These are phyloP conservation scores for Neoscytalidium dimidiatum DNA, from an alignment of 2,329 filamentous ascomycete species.

Conservation along the genomic window DNA sequence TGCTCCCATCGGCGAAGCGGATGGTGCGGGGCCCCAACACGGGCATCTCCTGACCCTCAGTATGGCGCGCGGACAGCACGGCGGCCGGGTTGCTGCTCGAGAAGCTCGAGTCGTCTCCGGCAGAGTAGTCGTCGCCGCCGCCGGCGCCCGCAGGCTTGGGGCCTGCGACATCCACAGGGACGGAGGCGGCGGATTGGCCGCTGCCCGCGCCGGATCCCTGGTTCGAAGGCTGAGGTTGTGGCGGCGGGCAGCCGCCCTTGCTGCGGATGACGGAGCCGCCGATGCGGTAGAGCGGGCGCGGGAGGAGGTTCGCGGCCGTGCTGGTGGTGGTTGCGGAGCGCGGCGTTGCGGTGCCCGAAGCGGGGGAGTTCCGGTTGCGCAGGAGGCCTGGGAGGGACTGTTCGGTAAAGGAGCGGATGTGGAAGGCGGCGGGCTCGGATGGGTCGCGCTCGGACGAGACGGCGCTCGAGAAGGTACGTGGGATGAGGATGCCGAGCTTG, in stretches of 20 bases:
- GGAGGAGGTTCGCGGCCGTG: conserved; percentile 28
- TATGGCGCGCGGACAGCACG: not conserved
- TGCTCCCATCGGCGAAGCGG: conserved; percentile 5
- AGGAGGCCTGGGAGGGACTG: conserved; percentile 29
- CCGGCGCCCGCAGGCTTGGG: not conserved
- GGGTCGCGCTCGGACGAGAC: conserved; percentile 27
- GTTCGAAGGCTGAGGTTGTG: not conserved
- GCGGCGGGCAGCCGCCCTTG: conserved; percentile 10
- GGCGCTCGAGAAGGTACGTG: conserved; percentile 61
- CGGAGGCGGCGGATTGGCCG: not conserved
- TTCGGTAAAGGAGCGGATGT: conserved; percentile 27
- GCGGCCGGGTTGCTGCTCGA: not conserved
- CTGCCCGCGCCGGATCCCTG: not conserved
- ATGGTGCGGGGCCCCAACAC: conserved; percentile 1
- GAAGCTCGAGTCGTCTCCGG: not conserved
- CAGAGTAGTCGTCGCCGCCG: not conserved
- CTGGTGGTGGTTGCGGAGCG: conserved; percentile 17
- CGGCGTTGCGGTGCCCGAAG: not conserved
- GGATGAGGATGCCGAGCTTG: conserved; percentile 64
- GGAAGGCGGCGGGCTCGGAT: conserved; percentile 33
- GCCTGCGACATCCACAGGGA: not conserved
- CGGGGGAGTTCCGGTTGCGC: conserved; percentile 26
- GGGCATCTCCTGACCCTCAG: not conserved
- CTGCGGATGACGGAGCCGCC: conserved; percentile 36
- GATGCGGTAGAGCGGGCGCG: conserved; percentile 35